phyloP scores from a whole-genome alignment of 1,284 basidiomycete species.

The Cyathus olla region DNA sequence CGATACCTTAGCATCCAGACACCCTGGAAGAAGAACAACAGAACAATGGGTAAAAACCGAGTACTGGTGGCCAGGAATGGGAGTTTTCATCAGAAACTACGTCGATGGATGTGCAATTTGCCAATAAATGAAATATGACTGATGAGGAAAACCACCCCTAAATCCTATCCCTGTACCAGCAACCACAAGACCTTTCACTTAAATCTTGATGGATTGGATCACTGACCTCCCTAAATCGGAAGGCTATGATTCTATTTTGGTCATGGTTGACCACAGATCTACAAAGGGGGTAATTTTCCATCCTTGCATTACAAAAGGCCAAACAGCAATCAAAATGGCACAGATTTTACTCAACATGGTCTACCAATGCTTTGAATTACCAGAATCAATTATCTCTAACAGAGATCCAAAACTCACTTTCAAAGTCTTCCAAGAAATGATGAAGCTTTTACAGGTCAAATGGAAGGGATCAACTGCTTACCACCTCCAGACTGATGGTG shows the following conservation, averaged over 20 bases:
- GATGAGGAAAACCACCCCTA: constrained; percentile 14
- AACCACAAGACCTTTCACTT: constrained; percentile 21
- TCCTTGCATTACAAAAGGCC: constrained; percentile 27
- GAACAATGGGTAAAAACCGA: constrained; percentile 6
- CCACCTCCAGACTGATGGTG: constrained; percentile 45
- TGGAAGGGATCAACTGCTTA: constrained; percentile 25
- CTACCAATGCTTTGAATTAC: constrained; percentile 23
- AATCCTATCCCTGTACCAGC: constrained; percentile 19
- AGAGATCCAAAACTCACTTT: constrained; percentile 30
- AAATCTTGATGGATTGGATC: constrained; percentile 34
- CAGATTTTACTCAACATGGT: constrained; percentile 31
- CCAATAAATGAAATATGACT: constrained; percentile 15
- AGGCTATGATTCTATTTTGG: constrained; percentile 37
- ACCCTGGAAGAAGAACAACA: constrained; percentile 17
- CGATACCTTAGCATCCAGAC: constrained; percentile 5
- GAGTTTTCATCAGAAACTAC: constrained; percentile 23
- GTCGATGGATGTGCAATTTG: too few species aligned
- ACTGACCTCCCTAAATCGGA: constrained; percentile 46
- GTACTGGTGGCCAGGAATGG: constrained; percentile 29
- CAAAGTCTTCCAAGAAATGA: neutral
- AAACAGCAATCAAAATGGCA: constrained; percentile 21
- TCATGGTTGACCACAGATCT: constrained; percentile 43
- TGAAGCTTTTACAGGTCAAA: constrained; percentile 29
- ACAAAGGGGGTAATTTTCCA: constrained; percentile 53
- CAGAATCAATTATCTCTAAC: constrained; percentile 34